Percentiles rank a stretch among this genome's conserved stretches.
Conservation (phyloP, 2,329 filamentous ascomycete genomes). For the Aspergillus candidus region DNA sequence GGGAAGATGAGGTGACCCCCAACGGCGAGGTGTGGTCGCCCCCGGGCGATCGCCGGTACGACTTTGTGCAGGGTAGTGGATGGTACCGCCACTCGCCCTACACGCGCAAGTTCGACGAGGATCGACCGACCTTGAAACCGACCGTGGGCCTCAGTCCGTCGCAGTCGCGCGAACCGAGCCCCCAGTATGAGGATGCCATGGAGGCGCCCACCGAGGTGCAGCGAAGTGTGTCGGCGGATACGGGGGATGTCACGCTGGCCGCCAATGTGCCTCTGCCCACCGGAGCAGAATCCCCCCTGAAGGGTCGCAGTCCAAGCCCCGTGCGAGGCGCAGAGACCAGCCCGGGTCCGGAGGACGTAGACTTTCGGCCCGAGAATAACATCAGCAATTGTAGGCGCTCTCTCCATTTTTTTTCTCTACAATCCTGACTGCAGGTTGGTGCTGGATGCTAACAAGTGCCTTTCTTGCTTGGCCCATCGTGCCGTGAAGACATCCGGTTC, state of each 20-base stretch:
- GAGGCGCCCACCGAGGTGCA: conserved; percentile 35
- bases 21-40: conserved; percentile 56
- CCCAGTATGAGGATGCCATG: conserved; percentile 53
- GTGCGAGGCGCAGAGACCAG: conserved; percentile 40
- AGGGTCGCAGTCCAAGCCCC: conserved; percentile 34
- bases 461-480: conserved; percentile 17
- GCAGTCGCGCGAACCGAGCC: conserved; percentile 53
- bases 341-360: conserved; percentile 40
- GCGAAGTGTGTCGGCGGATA: conserved; percentile 18
- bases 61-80: conserved; percentile 49
- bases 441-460: conserved; percentile 28
- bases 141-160: conserved; percentile 42
- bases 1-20: conserved; percentile 29
- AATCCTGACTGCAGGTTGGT: conserved; percentile 21
- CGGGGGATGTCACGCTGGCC: conserved; percentile 24
- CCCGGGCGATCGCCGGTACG: conserved; percentile 53
- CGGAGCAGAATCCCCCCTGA: conserved; percentile 51
- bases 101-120: conserved; percentile 32
- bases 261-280: conserved; percentile 52
- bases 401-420: conserved; percentile 13
- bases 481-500: conserved; percentile 70
- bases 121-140: conserved; percentile 37
- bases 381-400: conserved; percentile 48
- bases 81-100: conserved; percentile 51
- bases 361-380: conserved; percentile 31